Conservation (phyloP, 73 alveolate species). For the Paramecium octaurelia region DNA sequence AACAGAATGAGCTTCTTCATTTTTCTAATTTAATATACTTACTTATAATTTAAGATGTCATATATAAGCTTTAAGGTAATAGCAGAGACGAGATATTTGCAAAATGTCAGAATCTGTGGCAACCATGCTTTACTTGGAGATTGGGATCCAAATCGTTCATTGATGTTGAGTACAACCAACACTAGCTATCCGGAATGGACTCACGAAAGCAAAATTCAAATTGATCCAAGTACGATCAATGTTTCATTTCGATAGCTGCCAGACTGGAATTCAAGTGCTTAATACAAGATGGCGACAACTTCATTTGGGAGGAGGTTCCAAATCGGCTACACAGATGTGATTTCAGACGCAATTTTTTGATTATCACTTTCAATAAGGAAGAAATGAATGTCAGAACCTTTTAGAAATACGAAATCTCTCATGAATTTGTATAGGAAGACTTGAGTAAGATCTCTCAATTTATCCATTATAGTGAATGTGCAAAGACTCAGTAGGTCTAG, state of each 20-base stretch:
- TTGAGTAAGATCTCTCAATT: neutral
- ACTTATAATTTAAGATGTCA: slow-evolving; percentile 19
- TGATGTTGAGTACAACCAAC: neutral
- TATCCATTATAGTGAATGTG: neutral
- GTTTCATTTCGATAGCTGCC: neutral
- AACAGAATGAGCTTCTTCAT: neutral
- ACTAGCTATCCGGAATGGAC: neutral
- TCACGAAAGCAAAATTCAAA: neutral
- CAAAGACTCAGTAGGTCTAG: neutral
- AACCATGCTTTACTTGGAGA: neutral
- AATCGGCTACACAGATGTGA: neutral
- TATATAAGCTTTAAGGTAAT: slow-evolving; percentile 1
- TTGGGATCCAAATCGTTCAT: slow-evolving; percentile 25
- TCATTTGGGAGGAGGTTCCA: neutral
- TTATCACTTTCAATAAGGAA: neutral
- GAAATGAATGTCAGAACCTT: neutral
- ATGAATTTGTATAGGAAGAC: slow-evolving; percentile 25
- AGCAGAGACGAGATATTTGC: slow-evolving; percentile 31
- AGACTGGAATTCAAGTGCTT: slow-evolving; percentile 1
- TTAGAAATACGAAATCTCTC: slow-evolving; percentile 21
- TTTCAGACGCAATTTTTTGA: neutral
- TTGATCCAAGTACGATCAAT: neutral
- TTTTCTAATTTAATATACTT: neutral
- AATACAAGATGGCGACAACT: neutral
- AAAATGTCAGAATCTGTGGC: slow-evolving; percentile 35